Conservation (phyloP, 306 rosid genomes). For the Trifolium dubium region DNA sequence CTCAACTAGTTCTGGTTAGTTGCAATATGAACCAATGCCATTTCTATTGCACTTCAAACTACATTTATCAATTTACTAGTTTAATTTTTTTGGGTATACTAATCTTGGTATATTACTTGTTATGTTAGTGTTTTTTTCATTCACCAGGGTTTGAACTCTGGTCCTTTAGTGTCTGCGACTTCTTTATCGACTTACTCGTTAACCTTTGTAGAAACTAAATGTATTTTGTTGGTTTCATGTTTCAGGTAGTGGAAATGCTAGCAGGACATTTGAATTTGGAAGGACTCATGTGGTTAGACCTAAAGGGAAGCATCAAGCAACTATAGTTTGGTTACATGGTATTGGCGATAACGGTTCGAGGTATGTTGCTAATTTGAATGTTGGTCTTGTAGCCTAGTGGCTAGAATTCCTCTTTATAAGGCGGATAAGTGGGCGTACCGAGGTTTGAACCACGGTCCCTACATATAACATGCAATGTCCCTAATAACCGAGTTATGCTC, state of each 20-base stretch:
- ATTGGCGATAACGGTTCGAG: conserved; percentile 92
- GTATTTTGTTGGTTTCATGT: conserved; percentile 49
- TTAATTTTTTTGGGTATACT: neutral
- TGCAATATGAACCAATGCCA: conserved; percentile 31
- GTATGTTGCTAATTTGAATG: conserved; percentile 49
- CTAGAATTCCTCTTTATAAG: no score
- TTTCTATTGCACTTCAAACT: conserved; percentile 37
- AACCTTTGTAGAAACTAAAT: conserved; percentile 35
- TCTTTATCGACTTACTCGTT: neutral
- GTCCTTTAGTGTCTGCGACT: neutral
- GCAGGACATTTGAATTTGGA: conserved; percentile 81
- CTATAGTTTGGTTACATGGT: conserved; percentile 96
- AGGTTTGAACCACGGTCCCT: no score
- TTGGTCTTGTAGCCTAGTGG: no score
- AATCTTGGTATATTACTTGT: neutral
- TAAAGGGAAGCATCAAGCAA: conserved; percentile 85
- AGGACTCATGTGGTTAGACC: conserved; percentile 95
- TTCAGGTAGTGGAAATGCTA: conserved; percentile 71
- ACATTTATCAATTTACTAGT: neutral
- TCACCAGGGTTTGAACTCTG: neutral
- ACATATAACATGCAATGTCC: no score
- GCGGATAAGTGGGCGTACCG: no score
- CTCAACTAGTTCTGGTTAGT: conserved; percentile 76
- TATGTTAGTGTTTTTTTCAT: neutral
- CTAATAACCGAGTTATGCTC: no score